These are phyloP conservation scores for Calonectria naviculata DNA, from an alignment of 2,329 filamentous ascomycete species.

Conservation along the genomic window DNA sequence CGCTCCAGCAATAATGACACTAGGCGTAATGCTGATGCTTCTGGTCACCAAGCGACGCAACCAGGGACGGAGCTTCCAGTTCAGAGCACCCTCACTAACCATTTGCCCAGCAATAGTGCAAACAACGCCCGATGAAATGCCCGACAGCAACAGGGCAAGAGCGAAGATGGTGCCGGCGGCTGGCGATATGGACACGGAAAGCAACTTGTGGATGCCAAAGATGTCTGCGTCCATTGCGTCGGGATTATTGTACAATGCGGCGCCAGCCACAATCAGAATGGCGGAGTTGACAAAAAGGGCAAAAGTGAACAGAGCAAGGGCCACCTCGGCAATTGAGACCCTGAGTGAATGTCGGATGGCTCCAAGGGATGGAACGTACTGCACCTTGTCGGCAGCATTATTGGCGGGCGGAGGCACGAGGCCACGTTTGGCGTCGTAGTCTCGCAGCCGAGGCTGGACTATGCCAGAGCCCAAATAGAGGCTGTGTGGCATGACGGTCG, in stretches of 20 bases:
- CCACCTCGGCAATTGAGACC: conserved; percentile 78
- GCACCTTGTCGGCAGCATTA: conserved; percentile 57
- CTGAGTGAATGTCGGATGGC: conserved; percentile 82
- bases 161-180: conserved; percentile 88
- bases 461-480: conserved; percentile 77
- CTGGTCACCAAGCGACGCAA: conserved; percentile 81
- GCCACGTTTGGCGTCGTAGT: conserved; percentile 70
- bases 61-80: conserved; percentile 82
- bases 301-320: conserved; percentile 82
- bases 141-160: conserved; percentile 82
- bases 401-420: conserved; percentile 53
- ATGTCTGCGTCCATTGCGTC: conserved; percentile 78
- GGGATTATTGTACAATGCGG: conserved; percentile 74
- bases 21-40: conserved; percentile 82
- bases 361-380: conserved; percentile 76
- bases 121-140: conserved; percentile 84
- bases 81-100: conserved; percentile 85
- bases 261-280: conserved; percentile 85
- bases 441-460: conserved; percentile 72
- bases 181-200: conserved; percentile 75
- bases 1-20: conserved; percentile 84
- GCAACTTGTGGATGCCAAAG: conserved; percentile 83
- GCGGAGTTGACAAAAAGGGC: conserved; percentile 87
- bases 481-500: conserved; percentile 79
- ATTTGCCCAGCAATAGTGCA: conserved; percentile 93